Evolutionary conservation across 108 stramenopile species (phyloP).

Genomic region (Cyclotella kingstonii): DNA sequence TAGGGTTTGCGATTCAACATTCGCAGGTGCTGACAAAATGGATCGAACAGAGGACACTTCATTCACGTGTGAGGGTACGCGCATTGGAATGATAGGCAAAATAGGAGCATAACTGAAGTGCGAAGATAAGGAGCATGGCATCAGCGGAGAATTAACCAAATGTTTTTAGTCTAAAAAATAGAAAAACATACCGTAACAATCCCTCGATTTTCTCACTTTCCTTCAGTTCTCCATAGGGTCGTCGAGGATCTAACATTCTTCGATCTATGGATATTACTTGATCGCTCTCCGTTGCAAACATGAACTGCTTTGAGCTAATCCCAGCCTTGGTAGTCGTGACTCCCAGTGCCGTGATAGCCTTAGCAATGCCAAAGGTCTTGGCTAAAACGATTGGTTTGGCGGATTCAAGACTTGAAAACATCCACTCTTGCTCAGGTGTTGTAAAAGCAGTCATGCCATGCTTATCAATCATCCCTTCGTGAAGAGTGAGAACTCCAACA

Average conservation of each 20-base stretch:
- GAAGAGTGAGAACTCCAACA: slow-evolving; percentile 83
- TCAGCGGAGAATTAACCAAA: neutral
- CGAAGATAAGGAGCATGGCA: neutral
- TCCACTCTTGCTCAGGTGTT: slow-evolving; percentile 73
- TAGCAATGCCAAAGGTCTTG: slow-evolving; percentile 79
- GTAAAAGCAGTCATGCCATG: slow-evolving; percentile 87
- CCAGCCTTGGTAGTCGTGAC: slow-evolving; percentile 86
- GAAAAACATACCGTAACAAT: slow-evolving; percentile 38
- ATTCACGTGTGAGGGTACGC: slow-evolving; percentile 59
- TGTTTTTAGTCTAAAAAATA: neutral
- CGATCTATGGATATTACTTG: slow-evolving; percentile 70
- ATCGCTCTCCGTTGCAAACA: slow-evolving; percentile 76
- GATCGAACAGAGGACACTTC: slow-evolving; percentile 54
- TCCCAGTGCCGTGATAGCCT: slow-evolving; percentile 83
- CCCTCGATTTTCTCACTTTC: slow-evolving; percentile 83
- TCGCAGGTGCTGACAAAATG: slow-evolving; percentile 61
- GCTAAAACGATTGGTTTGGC: slow-evolving; percentile 86
- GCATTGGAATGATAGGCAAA: slow-evolving; percentile 63
- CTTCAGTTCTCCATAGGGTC: slow-evolving; percentile 81
- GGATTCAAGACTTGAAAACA: slow-evolving; percentile 80
- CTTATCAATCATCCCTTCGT: slow-evolving; percentile 95
- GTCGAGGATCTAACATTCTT: slow-evolving; percentile 86
- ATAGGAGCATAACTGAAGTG: slow-evolving; percentile 56
- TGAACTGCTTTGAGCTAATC: slow-evolving; percentile 82
- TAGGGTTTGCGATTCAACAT: slow-evolving; percentile 82